These are phyloP conservation scores for Amanita rubescens DNA, from an alignment of 768 basidiomycete genomes.

Conservation along the genomic window DNA sequence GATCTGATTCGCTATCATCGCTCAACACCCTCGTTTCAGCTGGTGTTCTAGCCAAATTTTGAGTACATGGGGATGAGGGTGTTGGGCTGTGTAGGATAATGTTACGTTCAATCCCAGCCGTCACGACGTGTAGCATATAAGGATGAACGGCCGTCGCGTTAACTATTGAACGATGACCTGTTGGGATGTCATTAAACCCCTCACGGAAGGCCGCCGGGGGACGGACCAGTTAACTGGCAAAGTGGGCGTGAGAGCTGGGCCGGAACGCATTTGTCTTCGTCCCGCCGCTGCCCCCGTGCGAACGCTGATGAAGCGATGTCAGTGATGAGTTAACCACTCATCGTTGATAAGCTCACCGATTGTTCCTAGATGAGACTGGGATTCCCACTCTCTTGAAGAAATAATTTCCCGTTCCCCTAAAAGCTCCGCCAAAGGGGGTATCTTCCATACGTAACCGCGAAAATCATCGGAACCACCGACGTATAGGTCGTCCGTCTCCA, in stretches of 20 bases:
- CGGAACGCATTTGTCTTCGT: slow-evolving; percentile 46
- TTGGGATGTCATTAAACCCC: neutral
- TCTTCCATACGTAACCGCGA: slow-evolving; percentile 68
- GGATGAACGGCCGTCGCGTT: slow-evolving; percentile 74
- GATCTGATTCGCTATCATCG: slow-evolving; percentile 26
- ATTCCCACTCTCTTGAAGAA: slow-evolving; percentile 37
- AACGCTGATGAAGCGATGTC: slow-evolving; percentile 31
- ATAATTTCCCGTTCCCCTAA: slow-evolving; percentile 38
- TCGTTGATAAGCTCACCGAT: slow-evolving; percentile 25
- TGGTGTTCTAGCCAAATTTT: slow-evolving; percentile 39
- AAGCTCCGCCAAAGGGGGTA: slow-evolving; percentile 46
- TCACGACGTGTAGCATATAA: slow-evolving; percentile 53
- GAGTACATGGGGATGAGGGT: slow-evolving; percentile 41
- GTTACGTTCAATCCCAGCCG: slow-evolving; percentile 67
- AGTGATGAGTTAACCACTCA: neutral
- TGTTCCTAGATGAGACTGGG: slow-evolving; percentile 22
- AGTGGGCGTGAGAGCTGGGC: slow-evolving; percentile 55
- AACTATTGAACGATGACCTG: slow-evolving; percentile 72
- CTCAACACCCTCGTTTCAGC: slow-evolving; percentile 40
- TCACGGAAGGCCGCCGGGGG: neutral
- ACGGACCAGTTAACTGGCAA: slow-evolving; percentile 50
- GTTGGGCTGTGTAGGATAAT: slow-evolving; percentile 66
- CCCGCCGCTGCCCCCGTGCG: slow-evolving; percentile 26
- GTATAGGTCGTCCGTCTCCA: slow-evolving; percentile 51
- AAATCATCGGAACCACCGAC: slow-evolving; percentile 82